phyloP scores from a whole-genome alignment of 345 rosid genomes.

The Hibiscus syriacus region DNA sequence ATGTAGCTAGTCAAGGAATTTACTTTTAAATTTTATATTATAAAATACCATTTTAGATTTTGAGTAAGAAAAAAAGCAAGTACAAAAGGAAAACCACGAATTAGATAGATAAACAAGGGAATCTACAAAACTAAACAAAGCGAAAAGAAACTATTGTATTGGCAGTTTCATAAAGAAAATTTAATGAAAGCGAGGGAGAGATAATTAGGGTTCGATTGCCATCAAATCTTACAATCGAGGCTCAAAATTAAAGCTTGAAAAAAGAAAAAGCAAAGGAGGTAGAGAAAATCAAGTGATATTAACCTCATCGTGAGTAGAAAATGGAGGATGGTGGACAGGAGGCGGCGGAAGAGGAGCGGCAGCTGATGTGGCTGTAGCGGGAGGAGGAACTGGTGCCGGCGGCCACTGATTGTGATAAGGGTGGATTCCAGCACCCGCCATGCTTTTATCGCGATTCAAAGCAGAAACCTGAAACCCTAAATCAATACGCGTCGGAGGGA shows the following conservation, averaged over 20 bases:
- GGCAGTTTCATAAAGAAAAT: not conserved
- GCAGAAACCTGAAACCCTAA: not conserved
- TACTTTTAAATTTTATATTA: not conserved
- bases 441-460: conserved; percentile 3
- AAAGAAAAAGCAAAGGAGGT: not conserved
- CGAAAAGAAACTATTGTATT: not conserved
- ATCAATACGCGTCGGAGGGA: not conserved
- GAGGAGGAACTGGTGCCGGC: conserved; percentile 54
- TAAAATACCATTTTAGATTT: not conserved
- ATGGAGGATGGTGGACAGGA: conserved; percentile 43
- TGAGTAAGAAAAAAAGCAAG: not conserved
- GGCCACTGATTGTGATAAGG: conserved; percentile 86
- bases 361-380: conserved; percentile 41
- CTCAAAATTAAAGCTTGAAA: conserved; percentile 3
- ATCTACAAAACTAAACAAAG: not conserved
- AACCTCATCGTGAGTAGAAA: conserved; percentile 71
- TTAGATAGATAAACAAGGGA: not conserved
- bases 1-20: not conserved
- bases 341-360: conserved; percentile 43
- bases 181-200: no score
- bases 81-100: not conserved
- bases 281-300: not conserved
- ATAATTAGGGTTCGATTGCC: not conserved
- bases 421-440: conserved; percentile 94
- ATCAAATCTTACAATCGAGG: not conserved